Percentiles rank a stretch among this genome's conserved stretches.
These are phyloP conservation scores for Tylopilus vinaceipallidus DNA, from an alignment of 768 basidiomycete species.

Conservation along the genomic window DNA sequence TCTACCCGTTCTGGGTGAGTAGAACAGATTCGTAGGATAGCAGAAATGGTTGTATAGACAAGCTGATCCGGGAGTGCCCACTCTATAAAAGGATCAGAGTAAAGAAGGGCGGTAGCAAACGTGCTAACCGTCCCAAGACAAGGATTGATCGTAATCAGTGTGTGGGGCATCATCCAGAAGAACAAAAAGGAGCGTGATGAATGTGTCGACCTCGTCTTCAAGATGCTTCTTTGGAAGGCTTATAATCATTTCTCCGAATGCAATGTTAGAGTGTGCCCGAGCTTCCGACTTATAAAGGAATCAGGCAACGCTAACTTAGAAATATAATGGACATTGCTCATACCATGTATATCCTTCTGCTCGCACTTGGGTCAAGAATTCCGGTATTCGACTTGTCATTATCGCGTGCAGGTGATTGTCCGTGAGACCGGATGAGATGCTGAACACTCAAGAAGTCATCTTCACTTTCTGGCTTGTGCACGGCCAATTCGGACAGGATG, in stretches of 20 bases:
- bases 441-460: slow-evolving; percentile 49
- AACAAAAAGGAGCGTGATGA: slow-evolving; percentile 61
- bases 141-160: slow-evolving; percentile 72
- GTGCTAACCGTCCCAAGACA: slow-evolving; percentile 75
- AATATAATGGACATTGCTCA: slow-evolving; percentile 11
- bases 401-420: slow-evolving; percentile 40
- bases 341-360: slow-evolving; percentile 56
- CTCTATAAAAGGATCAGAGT: slow-evolving; percentile 43
- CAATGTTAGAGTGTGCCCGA: slow-evolving; percentile 75
- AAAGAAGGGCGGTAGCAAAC: neutral
- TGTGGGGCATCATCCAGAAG: slow-evolving; percentile 70
- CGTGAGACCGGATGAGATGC: slow-evolving; percentile 60
- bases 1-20: slow-evolving; percentile 48
- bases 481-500: slow-evolving; percentile 73
- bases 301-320: neutral
- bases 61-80: slow-evolving; percentile 88
- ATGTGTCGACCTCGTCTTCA: slow-evolving; percentile 44
- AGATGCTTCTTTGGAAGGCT: slow-evolving; percentile 59
- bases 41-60: slow-evolving; percentile 74
- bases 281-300: slow-evolving; percentile 54
- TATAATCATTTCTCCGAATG: slow-evolving; percentile 75
- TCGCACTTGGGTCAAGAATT: slow-evolving; percentile 22
- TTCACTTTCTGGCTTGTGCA: slow-evolving; percentile 47
- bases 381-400: slow-evolving; percentile 11
- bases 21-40: slow-evolving; percentile 65